Base-by-base conservation (phyloP, 805 yeast genomes). In the Candida sithepensis region DNA sequence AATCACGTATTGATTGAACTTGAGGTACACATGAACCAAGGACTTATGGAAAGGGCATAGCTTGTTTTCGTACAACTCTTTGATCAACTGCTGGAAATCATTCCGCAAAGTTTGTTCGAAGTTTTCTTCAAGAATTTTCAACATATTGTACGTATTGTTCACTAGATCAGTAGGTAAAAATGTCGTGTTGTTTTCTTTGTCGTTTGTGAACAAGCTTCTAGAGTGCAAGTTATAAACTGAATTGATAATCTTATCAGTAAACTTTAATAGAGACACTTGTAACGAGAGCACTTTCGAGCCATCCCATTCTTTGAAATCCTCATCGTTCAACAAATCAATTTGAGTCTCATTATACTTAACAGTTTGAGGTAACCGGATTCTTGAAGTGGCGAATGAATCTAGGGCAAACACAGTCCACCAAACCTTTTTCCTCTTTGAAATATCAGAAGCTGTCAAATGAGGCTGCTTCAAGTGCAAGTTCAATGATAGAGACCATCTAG, bases 341-440 rank as follows among this genome's bases (percentile, higher is more conserved):
- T 65, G 67, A 10, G 67, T 64, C 48, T 65, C 67, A 41, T 61
- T 53, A 37, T 55, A 59, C 36, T 61, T 63, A 33, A 69, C 63
- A 48, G 63, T 70, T n/a, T 61, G 58, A 0, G 73, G 72, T 32
- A 67, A 62, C 19, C 71, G 65, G 21, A 68, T 51, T 34, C 69
- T 63, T 3, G 72, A 67, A n/a, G 68, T 61, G 55, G 71, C 69
- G 20, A 65, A 59, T 19, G 66, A 61, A 43, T 68, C 71, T 54
- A 69, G 57, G 5, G 65, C 58, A 50, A 63, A 68, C 19, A 65
- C 64, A 10, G 74, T 67, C 74, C 74, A 70, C 72, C 73, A 70
- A 3, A 68, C 55, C 41, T 69, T 59, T 48, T 68, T 61, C 21
- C 70, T 54, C 42, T 63, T 61, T 24, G 69, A 67, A 19, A 55